Evolutionary conservation across 2,329 filamentous ascomycete genomes (phyloP).

Genomic region (Botrytis paeoniae): DNA sequence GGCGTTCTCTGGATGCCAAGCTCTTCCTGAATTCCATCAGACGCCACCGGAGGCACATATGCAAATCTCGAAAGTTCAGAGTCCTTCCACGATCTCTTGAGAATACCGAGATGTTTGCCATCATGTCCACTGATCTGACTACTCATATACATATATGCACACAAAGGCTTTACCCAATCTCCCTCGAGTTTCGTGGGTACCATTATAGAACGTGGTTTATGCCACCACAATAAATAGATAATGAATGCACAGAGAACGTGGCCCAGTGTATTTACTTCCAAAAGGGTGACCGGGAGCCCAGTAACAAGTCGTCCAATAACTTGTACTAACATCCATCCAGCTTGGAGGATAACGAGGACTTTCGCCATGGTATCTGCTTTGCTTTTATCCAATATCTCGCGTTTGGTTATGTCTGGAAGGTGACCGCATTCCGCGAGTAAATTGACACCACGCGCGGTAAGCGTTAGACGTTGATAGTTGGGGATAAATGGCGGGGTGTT

Average conservation of each 20-base stretch:
- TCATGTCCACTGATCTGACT: conserved; percentile 26
- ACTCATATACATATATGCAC: conserved; percentile 23
- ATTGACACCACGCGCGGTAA: neutral
- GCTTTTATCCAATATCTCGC: conserved; percentile 32
- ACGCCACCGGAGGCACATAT: neutral
- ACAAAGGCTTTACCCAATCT: conserved; percentile 19
- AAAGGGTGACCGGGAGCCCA: conserved; percentile 29
- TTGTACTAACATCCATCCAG: conserved; percentile 30
- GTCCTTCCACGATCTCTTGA: conserved; percentile 2
- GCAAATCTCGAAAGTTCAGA: neutral
- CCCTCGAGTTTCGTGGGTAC: conserved; percentile 18
- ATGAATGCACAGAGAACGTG: conserved; percentile 27
- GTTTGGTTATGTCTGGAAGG: conserved; percentile 1
- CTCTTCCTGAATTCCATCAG: neutral
- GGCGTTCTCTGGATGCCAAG: neutral
- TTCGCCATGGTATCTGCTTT: conserved; percentile 34
- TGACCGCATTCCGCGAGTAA: conserved; percentile 1
- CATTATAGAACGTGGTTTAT: conserved; percentile 22
- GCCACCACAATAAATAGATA: conserved; percentile 24
- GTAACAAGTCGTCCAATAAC: conserved; percentile 25
- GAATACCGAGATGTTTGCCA: conserved; percentile 26
- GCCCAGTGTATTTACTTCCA: conserved; percentile 34
- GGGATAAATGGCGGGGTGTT: neutral
- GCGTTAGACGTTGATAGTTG: neutral
- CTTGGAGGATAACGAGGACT: conserved; percentile 31